A percentile compares a stretch with the other conserved stretches of the same genome.
Evolutionary conservation across 495 filamentous ascomycete species (phyloP).

Genomic region (Penicillium cosmopolitanum): DNA sequence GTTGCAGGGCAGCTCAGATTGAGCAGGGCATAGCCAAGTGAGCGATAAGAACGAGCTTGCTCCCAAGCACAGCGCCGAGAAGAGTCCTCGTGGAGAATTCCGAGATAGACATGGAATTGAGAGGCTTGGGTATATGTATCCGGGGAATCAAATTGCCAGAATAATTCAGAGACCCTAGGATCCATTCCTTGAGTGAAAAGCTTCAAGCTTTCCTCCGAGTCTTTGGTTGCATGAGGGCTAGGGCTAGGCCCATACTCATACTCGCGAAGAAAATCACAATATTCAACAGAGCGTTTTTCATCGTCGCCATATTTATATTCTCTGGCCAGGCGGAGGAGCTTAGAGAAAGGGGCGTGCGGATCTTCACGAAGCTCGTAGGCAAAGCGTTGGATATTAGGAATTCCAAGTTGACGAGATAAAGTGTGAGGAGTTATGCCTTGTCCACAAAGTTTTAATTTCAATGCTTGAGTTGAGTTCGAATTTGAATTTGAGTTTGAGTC

Average conservation of each 20-base stretch:
- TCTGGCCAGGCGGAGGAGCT: slow-evolving; percentile 39
- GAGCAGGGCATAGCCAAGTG: slow-evolving; percentile 62
- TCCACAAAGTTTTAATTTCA: slow-evolving; percentile 36
- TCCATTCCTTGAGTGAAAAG: slow-evolving; percentile 24
- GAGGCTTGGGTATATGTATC: slow-evolving; percentile 14
- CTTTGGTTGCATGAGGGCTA: too few species aligned
- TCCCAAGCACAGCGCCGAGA: slow-evolving; percentile 66
- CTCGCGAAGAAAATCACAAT: slow-evolving; percentile 45
- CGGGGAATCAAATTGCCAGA: slow-evolving; percentile 36
- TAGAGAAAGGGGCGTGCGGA: slow-evolving; percentile 29
- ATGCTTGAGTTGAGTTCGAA: too few species aligned
- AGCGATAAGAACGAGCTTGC: slow-evolving; percentile 53
- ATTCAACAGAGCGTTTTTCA: slow-evolving; percentile 28
- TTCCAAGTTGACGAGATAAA: slow-evolving; percentile 44
- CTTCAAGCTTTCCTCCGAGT: neutral
- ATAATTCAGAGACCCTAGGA: slow-evolving; percentile 40
- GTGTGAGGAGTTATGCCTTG: slow-evolving; percentile 36
- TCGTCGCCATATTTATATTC: neutral
- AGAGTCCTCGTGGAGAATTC: slow-evolving; percentile 61
- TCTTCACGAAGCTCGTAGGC: slow-evolving; percentile 38
- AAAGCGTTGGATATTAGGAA: slow-evolving; percentile 35
- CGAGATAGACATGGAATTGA: slow-evolving; percentile 57
- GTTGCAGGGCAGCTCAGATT: slow-evolving; percentile 38
- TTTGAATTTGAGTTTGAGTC: too few species aligned
- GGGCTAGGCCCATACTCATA: slow-evolving; percentile 29